These are phyloP conservation scores for Aspergillus texensis DNA, from an alignment of 2,329 filamentous ascomycete species.

Conservation along the genomic window DNA sequence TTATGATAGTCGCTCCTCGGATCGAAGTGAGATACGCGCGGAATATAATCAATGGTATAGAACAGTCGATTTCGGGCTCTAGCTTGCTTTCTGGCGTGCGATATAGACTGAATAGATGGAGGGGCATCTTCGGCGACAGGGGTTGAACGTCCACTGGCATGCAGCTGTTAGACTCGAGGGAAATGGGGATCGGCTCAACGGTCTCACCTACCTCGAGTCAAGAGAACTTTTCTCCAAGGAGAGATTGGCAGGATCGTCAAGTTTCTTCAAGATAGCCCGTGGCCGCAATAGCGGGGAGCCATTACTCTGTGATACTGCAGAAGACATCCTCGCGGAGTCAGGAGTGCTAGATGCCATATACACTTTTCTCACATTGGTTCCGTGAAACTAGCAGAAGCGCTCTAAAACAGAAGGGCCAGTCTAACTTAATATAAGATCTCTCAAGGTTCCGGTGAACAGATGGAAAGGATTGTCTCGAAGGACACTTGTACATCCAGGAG, in stretches of 20 bases:
- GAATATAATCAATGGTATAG: conserved; percentile 87
- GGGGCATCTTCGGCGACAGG: conserved; percentile 86
- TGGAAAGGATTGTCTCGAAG: background rate
- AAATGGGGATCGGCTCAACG: background rate
- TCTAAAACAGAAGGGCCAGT: background rate
- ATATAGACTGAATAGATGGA: conserved; percentile 86
- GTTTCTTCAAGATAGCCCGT: conserved; percentile 33
- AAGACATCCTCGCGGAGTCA: conserved; percentile 32
- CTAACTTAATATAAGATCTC: conserved; percentile 6
- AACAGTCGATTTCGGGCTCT: conserved; percentile 84
- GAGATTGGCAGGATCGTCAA: conserved; percentile 27
- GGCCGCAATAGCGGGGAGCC: conserved; percentile 34
- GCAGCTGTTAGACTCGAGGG: background rate
- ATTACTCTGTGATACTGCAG: conserved; percentile 28
- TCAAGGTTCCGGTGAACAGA: conserved; percentile 5
- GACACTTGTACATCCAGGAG: conserved; percentile 6
- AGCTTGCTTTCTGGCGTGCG: conserved; percentile 78
- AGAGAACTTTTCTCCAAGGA: conserved; percentile 33
- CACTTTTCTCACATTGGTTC: conserved; percentile 23
- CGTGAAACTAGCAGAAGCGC: background rate
- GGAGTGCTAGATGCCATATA: background rate
- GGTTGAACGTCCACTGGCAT: conserved; percentile 73
- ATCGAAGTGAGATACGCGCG: conserved; percentile 93
- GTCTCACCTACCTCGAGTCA: conserved; percentile 39
- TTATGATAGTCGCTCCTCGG: conserved; percentile 88